phyloP scores from a whole-genome alignment of 208 protist species.

The Leishmania gerbilli region DNA sequence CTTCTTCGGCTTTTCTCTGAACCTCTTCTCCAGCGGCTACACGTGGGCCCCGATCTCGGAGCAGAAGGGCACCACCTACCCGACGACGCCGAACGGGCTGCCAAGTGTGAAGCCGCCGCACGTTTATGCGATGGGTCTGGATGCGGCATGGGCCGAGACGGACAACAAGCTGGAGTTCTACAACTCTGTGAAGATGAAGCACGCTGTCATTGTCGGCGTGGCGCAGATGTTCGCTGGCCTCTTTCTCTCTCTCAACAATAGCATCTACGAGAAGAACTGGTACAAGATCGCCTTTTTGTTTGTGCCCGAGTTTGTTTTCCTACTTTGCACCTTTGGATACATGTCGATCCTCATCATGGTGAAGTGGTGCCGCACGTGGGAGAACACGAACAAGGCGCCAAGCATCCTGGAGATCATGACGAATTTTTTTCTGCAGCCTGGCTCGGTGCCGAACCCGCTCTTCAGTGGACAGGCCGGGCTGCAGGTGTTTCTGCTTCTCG shows the following conservation, averaged over 20 bases:
- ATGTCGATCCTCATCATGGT: slow-evolving; percentile 97
- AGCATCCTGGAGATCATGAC: slow-evolving; percentile 92
- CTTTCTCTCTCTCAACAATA: slow-evolving; percentile 90
- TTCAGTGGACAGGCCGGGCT: slow-evolving; percentile 79
- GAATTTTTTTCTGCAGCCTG: slow-evolving; percentile 92
- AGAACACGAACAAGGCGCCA: slow-evolving; percentile 83
- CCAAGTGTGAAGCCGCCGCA: slow-evolving; percentile 52
- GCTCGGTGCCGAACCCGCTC: slow-evolving; percentile 69
- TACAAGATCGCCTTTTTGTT: slow-evolving; percentile 91
- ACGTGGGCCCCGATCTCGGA: slow-evolving; percentile 45
- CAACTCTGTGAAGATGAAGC: slow-evolving; percentile 99
- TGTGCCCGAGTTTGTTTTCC: slow-evolving; percentile 97
- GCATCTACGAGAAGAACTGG: slow-evolving; percentile 88
- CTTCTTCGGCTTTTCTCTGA: slow-evolving; percentile 87
- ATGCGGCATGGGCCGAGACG: slow-evolving; percentile 89
- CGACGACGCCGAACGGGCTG: slow-evolving; percentile 34
- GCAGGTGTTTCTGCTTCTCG: slow-evolving; percentile 83
- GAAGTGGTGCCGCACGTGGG: slow-evolving; percentile 96
- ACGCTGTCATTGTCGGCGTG: slow-evolving; percentile 96
- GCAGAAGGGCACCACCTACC: slow-evolving; percentile 36
- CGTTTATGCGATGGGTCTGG: slow-evolving; percentile 79
- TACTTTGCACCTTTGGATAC: slow-evolving; percentile 96
- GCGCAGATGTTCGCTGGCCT: slow-evolving; percentile 97
- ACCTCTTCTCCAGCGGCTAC: slow-evolving; percentile 88
- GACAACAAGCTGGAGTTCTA: slow-evolving; percentile 97